Evolutionary conservation across 192 early-diverging fungal species (phyloP).

Genomic region (Coemansia pectinata): DNA sequence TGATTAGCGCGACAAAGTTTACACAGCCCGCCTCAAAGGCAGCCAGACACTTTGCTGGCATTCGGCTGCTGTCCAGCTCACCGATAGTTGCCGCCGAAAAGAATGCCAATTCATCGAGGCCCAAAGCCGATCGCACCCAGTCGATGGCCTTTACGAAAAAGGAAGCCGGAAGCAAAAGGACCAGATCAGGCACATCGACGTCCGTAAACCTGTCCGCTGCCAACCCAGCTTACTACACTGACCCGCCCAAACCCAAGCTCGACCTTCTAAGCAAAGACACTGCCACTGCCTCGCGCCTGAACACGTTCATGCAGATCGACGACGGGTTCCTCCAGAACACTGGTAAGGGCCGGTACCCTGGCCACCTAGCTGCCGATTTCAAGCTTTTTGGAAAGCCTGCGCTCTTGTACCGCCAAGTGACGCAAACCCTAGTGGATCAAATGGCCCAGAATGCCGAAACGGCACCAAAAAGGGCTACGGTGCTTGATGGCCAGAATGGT

Average conservation of each 20-base stretch:
- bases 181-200: conserved; percentile 33
- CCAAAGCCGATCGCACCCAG: conserved; percentile 35
- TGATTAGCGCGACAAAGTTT: conserved; percentile 4
- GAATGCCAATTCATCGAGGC: neutral
- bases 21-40: conserved; percentile 1
- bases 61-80: neutral
- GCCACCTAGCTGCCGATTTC: conserved; percentile 36
- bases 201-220: conserved; percentile 33
- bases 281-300: conserved; percentile 15
- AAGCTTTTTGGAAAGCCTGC: conserved; percentile 46
- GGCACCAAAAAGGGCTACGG: conserved; percentile 24
- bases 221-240: conserved; percentile 40
- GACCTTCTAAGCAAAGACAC: conserved; percentile 18
- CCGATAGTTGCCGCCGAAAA: neutral
- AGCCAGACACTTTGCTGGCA: neutral
- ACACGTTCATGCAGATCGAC: conserved; percentile 35
- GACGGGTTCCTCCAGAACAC: conserved; percentile 21
- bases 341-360: conserved; percentile 32
- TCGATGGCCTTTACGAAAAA: conserved; percentile 45
- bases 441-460: neutral
- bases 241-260: conserved; percentile 1
- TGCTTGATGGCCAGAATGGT: conserved; percentile 40
- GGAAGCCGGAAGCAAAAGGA: conserved; percentile 10
- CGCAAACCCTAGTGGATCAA: conserved; percentile 35
- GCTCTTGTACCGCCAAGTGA: conserved; percentile 41